These are phyloP conservation scores for Pelargonium australe DNA, from an alignment of 441 rosid species.

Conservation along the genomic window DNA sequence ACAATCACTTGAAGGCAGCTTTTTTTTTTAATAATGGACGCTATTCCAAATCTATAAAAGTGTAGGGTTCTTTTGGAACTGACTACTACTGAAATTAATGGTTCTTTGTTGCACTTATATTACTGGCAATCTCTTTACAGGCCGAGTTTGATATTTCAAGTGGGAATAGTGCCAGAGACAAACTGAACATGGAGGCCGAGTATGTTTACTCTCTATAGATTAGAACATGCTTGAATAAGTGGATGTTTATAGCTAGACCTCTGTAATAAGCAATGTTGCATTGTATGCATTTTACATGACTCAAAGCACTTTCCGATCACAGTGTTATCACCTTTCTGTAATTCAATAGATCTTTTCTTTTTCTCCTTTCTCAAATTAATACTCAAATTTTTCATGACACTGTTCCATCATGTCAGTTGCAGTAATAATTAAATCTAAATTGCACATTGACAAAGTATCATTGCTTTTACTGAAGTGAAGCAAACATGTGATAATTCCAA, in stretches of 20 bases:
- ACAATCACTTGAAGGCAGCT: no score
- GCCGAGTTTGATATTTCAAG: constrained; percentile 65
- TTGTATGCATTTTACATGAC: neutral
- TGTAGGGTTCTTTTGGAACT: neutral
- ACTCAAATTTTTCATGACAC: no score
- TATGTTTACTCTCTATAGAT: neutral
- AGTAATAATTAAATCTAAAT: neutral
- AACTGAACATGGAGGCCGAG: neutral
- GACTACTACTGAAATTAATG: constrained; percentile 2
- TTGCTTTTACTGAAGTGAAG: neutral
- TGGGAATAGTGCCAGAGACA: constrained; percentile 34
- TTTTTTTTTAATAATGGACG: no score
- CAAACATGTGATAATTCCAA: neutral
- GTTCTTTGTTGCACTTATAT: constrained; percentile 16
- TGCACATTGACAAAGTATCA: neutral
- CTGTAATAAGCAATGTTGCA: constrained; percentile 1
- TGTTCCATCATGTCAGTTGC: no score
- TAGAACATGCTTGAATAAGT: no score
- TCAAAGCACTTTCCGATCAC: neutral
- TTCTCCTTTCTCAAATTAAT: no score
- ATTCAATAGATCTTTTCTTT: no score
- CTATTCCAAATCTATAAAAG: no score
- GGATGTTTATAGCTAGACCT: neutral
- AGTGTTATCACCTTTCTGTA: no score
- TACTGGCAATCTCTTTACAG: constrained; percentile 32